Evolutionary conservation across 1,284 basidiomycete species (phyloP), one percentile per base, ranked within the genome.

Genomic region (Sporisorium scitamineum): DNA sequence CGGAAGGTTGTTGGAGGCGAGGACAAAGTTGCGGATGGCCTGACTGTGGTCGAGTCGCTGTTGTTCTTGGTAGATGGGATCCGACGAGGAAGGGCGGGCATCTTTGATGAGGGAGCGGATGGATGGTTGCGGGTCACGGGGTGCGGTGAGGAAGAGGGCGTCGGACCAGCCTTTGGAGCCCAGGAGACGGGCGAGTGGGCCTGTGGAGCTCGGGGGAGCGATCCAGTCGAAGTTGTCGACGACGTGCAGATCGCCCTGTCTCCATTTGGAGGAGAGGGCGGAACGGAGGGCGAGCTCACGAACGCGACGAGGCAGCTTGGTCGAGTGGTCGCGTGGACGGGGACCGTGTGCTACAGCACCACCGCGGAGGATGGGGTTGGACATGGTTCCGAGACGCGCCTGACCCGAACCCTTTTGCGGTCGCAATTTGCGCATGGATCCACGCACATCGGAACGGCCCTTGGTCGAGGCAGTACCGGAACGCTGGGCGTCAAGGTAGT

Each of bases 271-370:
- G 70, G 93, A 94, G 54, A 97, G 87, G 1, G 94, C 94, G 47
- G 94, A 91, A 27, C 93, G 90, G 89, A 97, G 91, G n/a, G 95
- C 95, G 89, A 97, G 92, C 81, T 94, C 89, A 42, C 94, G 90
- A 61, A 97, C 92, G 86, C 96, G 95, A 67, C 94, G 90, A 10
- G 93, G 93, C 16, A 98, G 89, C 71, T 93, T 91, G 50, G 94
- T 95, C 76, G 93, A 91, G 85, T 95, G 95, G 86, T 97, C 93
- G 60, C 95, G 90, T 0, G 94, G 93, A 82, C 93, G 92, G 0
- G 94, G 94, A 41, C 94, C 94, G 79, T 94, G 94, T 3, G 93
- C 93, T 31, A 93, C 90, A 79, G 95, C 96, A 87, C 96, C 96
- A 57, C 95, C 95, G 37, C 92, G 89, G 74, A 95, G 90, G 88